Percentiles rank a stretch among this genome's conserved stretches.
Evolutionary conservation across 306 rosid genomes (phyloP).

Genomic region (Arachis stenosperma): DNA sequence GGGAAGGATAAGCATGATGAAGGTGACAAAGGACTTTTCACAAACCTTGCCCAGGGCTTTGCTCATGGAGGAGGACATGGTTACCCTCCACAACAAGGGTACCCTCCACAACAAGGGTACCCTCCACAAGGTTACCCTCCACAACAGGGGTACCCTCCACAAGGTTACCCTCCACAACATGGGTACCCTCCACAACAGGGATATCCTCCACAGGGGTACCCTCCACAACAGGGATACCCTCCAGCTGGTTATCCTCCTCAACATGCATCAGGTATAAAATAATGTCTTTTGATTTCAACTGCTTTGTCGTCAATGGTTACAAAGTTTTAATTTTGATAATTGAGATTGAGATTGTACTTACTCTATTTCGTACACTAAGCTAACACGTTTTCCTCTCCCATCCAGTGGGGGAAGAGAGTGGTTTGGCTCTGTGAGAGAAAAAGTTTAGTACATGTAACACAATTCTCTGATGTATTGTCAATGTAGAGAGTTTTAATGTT

Average conservation of each 20-base stretch:
- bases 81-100: conserved; percentile 46
- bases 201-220: conserved; percentile 32
- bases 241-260: conserved; percentile 41
- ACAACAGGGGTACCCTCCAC: conserved; percentile 9
- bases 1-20: conserved; percentile 72
- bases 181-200: conserved; percentile 47
- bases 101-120: conserved; percentile 44
- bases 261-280: conserved; percentile 51
- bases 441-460: too few species aligned
- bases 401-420: too few species aligned
- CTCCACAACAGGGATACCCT: conserved; percentile 39
- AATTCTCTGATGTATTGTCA: not conserved
- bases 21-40: conserved; percentile 73
- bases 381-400: too few species aligned
- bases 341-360: not conserved
- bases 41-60: conserved; percentile 60
- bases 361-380: too few species aligned
- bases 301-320: not conserved
- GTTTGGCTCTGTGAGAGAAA: too few species aligned
- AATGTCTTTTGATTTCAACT: conserved; percentile 11
- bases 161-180: conserved; percentile 35
- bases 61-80: conserved; percentile 59
- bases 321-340: not conserved
- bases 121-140: conserved; percentile 38
- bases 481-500: not conserved